Evolutionary conservation across 106 monocot genomes (phyloP).

Genomic region (Dendrobium chrysotoxum): DNA sequence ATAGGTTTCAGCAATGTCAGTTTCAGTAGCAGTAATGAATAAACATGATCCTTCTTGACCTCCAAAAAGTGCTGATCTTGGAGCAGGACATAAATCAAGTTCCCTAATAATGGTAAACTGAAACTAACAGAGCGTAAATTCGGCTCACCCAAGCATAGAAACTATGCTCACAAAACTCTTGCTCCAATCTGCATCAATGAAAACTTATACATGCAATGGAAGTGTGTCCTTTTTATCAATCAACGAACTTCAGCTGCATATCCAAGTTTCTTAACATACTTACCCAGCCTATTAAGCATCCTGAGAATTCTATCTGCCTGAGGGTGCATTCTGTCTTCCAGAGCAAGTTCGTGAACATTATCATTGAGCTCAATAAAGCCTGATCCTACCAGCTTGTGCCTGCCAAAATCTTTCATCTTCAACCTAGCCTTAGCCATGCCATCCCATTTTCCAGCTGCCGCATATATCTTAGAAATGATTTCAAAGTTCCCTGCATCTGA

Average conservation of each 20-base stretch:
- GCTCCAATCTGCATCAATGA: neutral
- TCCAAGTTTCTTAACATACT: conserved; percentile 47
- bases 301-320: conserved; percentile 34
- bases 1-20: neutral
- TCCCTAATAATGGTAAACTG: no score
- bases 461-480: conserved; percentile 68
- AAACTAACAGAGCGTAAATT: no score
- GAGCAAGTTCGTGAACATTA: conserved; percentile 51
- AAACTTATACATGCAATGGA: neutral
- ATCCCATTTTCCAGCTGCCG: conserved; percentile 57
- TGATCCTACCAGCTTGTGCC: conserved; percentile 46
- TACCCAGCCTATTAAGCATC: conserved; percentile 51
- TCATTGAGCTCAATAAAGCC: conserved; percentile 58
- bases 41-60: no score
- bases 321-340: conserved; percentile 45
- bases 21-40: no score
- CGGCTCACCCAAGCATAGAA: neutral
- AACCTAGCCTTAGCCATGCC: conserved; percentile 49
- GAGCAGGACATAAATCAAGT: no score
- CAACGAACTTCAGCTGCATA: conserved; percentile 12
- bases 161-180: neutral
- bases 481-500: conserved; percentile 57
- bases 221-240: neutral
- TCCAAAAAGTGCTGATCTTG: no score
- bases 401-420: conserved; percentile 41